Evolutionary conservation across 1,284 basidiomycete species (phyloP).

Genomic region (Puccinia horiana): DNA sequence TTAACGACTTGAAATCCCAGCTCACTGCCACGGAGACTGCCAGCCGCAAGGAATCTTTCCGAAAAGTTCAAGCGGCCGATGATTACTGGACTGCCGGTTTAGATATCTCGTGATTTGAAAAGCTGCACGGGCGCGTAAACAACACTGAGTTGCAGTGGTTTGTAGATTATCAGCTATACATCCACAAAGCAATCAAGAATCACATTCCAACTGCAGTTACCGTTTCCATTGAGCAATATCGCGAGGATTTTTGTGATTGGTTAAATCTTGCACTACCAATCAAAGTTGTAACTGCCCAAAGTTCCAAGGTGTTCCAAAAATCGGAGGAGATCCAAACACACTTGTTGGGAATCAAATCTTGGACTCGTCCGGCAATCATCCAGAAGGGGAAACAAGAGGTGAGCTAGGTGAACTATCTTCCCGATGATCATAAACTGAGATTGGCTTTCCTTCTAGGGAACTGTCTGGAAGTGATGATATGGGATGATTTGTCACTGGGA

Average conservation of each 20-base stretch:
- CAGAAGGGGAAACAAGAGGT: too few species aligned
- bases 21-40: background rate
- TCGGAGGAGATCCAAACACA: slow-evolving; percentile 6
- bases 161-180: background rate
- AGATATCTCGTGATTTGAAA: slow-evolving; percentile 17
- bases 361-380: slow-evolving; percentile 13
- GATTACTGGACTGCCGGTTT: slow-evolving; percentile 25
- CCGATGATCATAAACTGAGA: too few species aligned
- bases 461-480: too few species aligned
- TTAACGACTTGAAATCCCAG: background rate
- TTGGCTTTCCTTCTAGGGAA: too few species aligned
- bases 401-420: too few species aligned
- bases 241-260: slow-evolving; percentile 7
- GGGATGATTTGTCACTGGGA: too few species aligned
- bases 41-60: background rate
- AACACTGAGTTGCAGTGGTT: background rate
- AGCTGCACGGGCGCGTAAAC: background rate
- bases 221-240: background rate
- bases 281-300: background rate
- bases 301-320: background rate
- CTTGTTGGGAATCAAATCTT: slow-evolving; percentile 11
- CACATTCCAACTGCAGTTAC: background rate
- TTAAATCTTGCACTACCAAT: background rate
- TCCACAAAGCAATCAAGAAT: background rate
- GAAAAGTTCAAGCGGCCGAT: background rate